Evolutionary conservation across 2,329 filamentous ascomycete species (phyloP).

Genomic region (Epichloe gansuensis): DNA sequence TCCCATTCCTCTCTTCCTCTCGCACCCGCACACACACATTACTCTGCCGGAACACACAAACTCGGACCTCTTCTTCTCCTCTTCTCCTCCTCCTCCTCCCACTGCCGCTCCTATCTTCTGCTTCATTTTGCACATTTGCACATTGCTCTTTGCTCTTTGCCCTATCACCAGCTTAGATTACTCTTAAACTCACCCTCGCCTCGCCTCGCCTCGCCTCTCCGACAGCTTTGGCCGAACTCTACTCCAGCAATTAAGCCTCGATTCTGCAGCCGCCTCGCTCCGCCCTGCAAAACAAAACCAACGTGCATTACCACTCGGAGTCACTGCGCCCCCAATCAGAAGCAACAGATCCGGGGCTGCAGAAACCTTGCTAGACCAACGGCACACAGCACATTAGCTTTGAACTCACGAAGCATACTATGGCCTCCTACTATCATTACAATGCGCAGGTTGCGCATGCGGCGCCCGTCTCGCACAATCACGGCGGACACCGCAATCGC

Average conservation of each 20-base stretch:
- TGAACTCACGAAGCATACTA: conserved; percentile 16
- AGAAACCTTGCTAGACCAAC: neutral
- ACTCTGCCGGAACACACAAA: neutral
- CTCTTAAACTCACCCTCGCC: neutral
- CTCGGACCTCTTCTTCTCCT: neutral
- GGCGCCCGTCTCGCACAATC: conserved; percentile 54
- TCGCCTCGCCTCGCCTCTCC: neutral
- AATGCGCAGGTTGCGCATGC: conserved; percentile 45
- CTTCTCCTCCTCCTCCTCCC: neutral
- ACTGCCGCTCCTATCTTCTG: neutral
- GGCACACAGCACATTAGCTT: neutral
- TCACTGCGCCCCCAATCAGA: conserved; percentile 9
- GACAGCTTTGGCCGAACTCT: neutral
- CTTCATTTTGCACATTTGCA: neutral
- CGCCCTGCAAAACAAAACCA: neutral
- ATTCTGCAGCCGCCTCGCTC: neutral
- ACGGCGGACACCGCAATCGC: conserved; percentile 65
- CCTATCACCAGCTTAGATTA: neutral
- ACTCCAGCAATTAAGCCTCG: neutral
- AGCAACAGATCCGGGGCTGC: neutral
- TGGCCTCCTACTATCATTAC: conserved; percentile 54
- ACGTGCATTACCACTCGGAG: conserved; percentile 2
- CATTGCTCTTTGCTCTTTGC: too few relatives aligned
- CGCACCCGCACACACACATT: neutral
- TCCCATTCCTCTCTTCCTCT: conserved; percentile 2